Percentiles rank a stretch among this genome's conserved stretches.
Conservation (phyloP, 2,329 filamentous ascomycete genomes). For the Ramularia endophylla region DNA sequence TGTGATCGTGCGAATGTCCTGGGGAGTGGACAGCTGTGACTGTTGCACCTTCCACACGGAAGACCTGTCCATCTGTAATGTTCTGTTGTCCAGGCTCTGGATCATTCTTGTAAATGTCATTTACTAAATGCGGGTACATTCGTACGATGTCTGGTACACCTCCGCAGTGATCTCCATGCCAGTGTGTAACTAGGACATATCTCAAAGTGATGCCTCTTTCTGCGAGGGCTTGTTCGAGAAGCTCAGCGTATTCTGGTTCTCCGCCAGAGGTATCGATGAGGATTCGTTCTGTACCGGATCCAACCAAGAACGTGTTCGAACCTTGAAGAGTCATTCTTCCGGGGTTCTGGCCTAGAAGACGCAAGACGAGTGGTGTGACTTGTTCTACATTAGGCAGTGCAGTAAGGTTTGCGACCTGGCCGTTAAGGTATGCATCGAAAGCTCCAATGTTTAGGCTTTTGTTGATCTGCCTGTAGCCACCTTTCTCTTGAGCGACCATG, state of each 20-base stretch:
- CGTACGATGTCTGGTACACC: constrained; percentile 37
- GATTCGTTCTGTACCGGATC: constrained; percentile 31
- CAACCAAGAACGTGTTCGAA: constrained; percentile 38
- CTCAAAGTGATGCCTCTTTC: constrained; percentile 31
- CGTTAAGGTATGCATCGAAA: too few relatives aligned
- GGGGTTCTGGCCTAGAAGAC: constrained; percentile 23
- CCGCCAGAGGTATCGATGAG: constrained; percentile 35
- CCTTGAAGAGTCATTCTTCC: constrained; percentile 35
- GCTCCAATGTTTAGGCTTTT: too few relatives aligned
- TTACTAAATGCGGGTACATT: constrained; percentile 25
- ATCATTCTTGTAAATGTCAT: constrained; percentile 32
- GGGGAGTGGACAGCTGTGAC: constrained; percentile 32
- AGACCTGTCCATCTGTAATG: constrained; percentile 35
- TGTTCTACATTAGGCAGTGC: constrained; percentile 7
- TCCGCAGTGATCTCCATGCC: constrained; percentile 42
- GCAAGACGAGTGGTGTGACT: constrained; percentile 17
- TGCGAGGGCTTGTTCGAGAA: constrained; percentile 32
- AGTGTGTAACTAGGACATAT: constrained; percentile 41
- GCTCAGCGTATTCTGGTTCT: constrained; percentile 30
- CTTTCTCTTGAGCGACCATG: too few relatives aligned
- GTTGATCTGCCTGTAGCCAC: too few relatives aligned
- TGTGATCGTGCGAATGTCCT: constrained; percentile 32
- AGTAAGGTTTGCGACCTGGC: too few relatives aligned
- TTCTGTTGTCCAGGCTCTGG: constrained; percentile 24
- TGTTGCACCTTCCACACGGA: constrained; percentile 36